These are phyloP conservation scores for Rachicladosporium sp. DNA, from an alignment of 2,329 filamentous ascomycete species.

Conservation along the genomic window DNA sequence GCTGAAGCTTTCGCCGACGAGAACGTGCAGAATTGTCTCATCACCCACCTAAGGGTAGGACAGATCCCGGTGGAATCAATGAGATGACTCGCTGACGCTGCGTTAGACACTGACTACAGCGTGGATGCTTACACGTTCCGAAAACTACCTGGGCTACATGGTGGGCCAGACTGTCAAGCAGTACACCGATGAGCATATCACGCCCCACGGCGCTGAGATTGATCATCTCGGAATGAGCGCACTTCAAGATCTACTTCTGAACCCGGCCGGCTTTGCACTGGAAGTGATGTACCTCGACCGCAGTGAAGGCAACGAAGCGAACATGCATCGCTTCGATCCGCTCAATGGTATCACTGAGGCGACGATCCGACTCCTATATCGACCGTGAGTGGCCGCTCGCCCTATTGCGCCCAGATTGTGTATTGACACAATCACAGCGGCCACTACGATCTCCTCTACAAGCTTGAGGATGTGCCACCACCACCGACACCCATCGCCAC, in stretches of 20 bases:
- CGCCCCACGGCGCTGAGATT: conserved; percentile 69
- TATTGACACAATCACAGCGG: conserved; percentile 38
- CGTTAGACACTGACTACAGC: conserved; percentile 64
- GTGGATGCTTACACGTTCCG: conserved; percentile 65
- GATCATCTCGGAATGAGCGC: conserved; percentile 74
- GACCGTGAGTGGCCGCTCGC: conserved; percentile 41
- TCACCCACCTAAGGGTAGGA: conserved; percentile 63
- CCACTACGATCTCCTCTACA: conserved; percentile 92
- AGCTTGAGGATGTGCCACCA: conserved; percentile 39
- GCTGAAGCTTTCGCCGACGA: conserved; percentile 58
- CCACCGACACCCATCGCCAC: conserved; percentile 19
- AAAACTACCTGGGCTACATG: conserved; percentile 61
- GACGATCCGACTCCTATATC: conserved; percentile 55
- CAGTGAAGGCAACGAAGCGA: conserved; percentile 65
- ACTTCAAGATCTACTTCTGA: conserved; percentile 65
- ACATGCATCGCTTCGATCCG: conserved; percentile 52
- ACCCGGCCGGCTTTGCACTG: conserved; percentile 64
- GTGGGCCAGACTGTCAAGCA: conserved; percentile 47
- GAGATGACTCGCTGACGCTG: conserved; percentile 4
- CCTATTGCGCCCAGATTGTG: neutral
- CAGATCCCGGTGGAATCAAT: conserved; percentile 7
- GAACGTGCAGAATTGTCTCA: conserved; percentile 56
- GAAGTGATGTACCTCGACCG: conserved; percentile 88
- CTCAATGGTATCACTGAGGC: conserved; percentile 37
- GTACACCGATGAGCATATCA: conserved; percentile 59